A percentile compares a stretch with the other conserved stretches of the same genome.
These are phyloP conservation scores for Oryza punctata DNA, from an alignment of 176 grass and related monocot species.

Conservation along the genomic window DNA sequence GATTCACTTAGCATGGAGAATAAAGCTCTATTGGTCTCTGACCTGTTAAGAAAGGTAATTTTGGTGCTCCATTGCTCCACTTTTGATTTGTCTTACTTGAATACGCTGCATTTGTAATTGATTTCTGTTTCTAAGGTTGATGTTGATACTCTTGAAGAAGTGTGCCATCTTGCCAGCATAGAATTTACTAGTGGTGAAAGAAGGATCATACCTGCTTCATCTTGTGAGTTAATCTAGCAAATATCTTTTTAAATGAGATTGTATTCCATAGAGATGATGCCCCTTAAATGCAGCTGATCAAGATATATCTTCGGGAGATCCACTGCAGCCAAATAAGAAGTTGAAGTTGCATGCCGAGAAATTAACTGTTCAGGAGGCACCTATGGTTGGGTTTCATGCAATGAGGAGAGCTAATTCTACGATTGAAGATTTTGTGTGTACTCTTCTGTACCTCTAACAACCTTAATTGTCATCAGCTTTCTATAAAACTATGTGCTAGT, in stretches of 20 bases:
- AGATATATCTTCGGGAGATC: slow-evolving; percentile 29
- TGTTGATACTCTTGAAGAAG: slow-evolving; percentile 56
- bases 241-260: background rate
- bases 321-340: slow-evolving; percentile 37
- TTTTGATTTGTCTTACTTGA: slow-evolving; percentile 3
- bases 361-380: slow-evolving; percentile 32
- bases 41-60: slow-evolving; percentile 63
- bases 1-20: slow-evolving; percentile 56
- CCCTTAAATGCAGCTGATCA: slow-evolving; percentile 35
- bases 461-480: background rate
- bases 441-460: background rate
- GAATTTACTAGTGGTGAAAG: slow-evolving; percentile 49
- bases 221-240: slow-evolving; percentile 9
- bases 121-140: slow-evolving; percentile 44
- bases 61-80: background rate
- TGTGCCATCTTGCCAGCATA: background rate
- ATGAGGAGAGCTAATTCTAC: slow-evolving; percentile 78
- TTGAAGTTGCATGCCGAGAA: slow-evolving; percentile 34
- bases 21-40: slow-evolving; percentile 49
- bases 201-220: slow-evolving; percentile 2
- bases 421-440: slow-evolving; percentile 87
- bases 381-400: slow-evolving; percentile 71
- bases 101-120: slow-evolving; percentile 9
- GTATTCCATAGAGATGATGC: slow-evolving; percentile 16
- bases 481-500: slow-evolving; percentile 7